Percentiles rank a stretch among this genome's conserved stretches.
These are phyloP conservation scores for Nelumbo lutea DNA, from an alignment of 164 flowering plant genomes.

Conservation along the genomic window DNA sequence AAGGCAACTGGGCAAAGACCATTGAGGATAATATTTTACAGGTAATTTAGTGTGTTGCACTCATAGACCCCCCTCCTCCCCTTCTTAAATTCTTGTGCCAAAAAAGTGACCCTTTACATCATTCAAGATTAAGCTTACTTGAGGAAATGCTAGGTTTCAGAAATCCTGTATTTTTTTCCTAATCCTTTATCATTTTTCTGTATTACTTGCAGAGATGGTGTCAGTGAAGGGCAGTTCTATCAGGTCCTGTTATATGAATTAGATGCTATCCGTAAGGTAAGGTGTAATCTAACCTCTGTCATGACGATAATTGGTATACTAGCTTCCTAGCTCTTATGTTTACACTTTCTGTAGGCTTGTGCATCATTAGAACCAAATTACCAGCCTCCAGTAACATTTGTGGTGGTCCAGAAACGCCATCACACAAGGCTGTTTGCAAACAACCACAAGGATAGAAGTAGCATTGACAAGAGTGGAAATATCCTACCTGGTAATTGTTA, in stretches of 20 bases:
- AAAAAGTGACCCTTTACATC: neutral
- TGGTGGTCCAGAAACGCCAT: conserved; percentile 44
- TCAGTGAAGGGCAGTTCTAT: conserved; percentile 56
- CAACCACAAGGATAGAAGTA: conserved; percentile 29
- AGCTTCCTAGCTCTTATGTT: neutral
- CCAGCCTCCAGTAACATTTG: conserved; percentile 44
- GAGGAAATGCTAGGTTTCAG: neutral
- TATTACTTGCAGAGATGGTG: conserved; percentile 38
- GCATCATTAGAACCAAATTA: conserved; percentile 33
- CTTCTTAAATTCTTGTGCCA: neutral
- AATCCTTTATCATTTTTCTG: neutral
- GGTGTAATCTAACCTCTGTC: neutral
- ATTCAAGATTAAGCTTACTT: neutral
- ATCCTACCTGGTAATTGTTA: conserved; percentile 5
- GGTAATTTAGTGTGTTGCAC: conserved; percentile 19
- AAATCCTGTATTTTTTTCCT: neutral
- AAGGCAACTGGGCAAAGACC: conserved; percentile 61
- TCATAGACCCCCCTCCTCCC: neutral
- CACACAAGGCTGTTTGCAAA: conserved; percentile 40
- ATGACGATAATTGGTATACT: neutral
- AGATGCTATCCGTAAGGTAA: conserved; percentile 54
- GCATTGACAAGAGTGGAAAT: conserved; percentile 35
- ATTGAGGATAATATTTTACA: conserved; percentile 54
- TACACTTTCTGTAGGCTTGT: conserved; percentile 26
- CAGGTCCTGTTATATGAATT: conserved; percentile 43